Evolutionary conservation across 2,329 filamentous ascomycete species (phyloP).

Genomic region (Stagonosporopsis cucurbitacearum): DNA sequence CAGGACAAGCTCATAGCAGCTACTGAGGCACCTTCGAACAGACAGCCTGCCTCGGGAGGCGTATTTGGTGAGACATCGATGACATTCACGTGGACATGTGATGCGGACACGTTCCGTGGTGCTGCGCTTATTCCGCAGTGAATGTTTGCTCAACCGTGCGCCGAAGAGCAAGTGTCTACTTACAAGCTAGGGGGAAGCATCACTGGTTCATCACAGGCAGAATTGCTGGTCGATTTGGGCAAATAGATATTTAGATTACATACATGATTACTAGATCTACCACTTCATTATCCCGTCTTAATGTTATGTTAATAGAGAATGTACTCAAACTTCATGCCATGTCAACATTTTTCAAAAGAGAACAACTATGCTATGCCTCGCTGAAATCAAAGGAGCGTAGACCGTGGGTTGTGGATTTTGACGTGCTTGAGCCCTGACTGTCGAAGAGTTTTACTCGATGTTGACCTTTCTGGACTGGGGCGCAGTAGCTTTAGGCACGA

Average conservation of each 20-base stretch:
- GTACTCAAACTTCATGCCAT: not conserved
- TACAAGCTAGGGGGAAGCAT: not conserved
- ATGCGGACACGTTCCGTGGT: constrained; percentile 1
- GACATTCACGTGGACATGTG: not conserved
- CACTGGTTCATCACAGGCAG: not conserved
- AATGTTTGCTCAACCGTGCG: not conserved
- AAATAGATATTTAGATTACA: not conserved
- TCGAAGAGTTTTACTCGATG: constrained; percentile 42
- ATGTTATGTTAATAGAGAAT: not conserved
- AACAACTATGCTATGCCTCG: not conserved
- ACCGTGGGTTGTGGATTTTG: not conserved
- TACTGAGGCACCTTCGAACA: no score
- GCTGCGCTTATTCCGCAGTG: not conserved
- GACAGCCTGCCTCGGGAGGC: constrained; percentile 11
- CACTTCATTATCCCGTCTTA: not conserved
- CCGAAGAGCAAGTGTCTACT: not conserved
- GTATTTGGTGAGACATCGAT: not conserved
- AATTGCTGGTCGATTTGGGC: not conserved
- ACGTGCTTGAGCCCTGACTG: not conserved
- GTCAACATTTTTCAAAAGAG: not conserved
- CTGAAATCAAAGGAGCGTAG: constrained; percentile 1
- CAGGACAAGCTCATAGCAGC: no score
- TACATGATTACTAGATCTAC: not conserved
- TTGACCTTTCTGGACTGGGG: constrained; percentile 60
- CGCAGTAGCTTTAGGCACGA: constrained; percentile 63